A percentile compares a stretch with the other conserved stretches of the same genome.
These are phyloP conservation scores for Scleromitrula shiraiana DNA, from an alignment of 2,329 filamentous ascomycete genomes.

Conservation along the genomic window DNA sequence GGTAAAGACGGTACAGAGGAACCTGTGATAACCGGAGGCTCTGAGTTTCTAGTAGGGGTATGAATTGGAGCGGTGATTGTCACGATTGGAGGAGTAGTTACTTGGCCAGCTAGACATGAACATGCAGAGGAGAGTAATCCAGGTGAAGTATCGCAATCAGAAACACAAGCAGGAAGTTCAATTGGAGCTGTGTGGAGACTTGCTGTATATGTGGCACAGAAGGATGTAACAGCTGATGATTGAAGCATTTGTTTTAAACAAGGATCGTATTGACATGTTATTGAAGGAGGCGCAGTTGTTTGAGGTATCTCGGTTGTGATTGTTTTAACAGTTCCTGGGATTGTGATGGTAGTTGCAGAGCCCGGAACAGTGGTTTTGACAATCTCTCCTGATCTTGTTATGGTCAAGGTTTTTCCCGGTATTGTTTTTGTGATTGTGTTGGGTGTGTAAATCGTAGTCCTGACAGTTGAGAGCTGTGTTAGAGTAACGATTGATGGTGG, in stretches of 20 bases:
- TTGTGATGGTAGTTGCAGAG: background rate
- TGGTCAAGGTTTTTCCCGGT: background rate
- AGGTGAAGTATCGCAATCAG: constrained; percentile 14
- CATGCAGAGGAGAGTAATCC: constrained; percentile 17
- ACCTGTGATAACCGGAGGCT: background rate
- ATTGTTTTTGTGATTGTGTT: constrained; percentile 1
- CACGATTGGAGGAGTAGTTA: background rate
- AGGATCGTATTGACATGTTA: constrained; percentile 14
- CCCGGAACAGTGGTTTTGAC: background rate
- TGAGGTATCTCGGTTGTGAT: background rate
- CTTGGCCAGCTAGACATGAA: constrained; percentile 9
- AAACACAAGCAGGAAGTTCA: constrained; percentile 12
- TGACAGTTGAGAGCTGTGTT: constrained; percentile 1
- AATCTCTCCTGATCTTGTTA: background rate
- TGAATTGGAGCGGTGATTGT: background rate
- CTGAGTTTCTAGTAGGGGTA: background rate
- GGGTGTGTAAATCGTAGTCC: background rate
- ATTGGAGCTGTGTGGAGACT: constrained; percentile 12
- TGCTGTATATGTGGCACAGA: constrained; percentile 19
- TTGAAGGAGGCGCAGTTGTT: background rate
- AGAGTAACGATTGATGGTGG: background rate
- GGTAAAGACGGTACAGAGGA: background rate
- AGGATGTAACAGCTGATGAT: constrained; percentile 8
- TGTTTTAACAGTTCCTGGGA: background rate
- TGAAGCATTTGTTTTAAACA: constrained; percentile 18